Conservation (phyloP, 1,139 yeast genomes). For the Pichiaceae sp. region DNA sequence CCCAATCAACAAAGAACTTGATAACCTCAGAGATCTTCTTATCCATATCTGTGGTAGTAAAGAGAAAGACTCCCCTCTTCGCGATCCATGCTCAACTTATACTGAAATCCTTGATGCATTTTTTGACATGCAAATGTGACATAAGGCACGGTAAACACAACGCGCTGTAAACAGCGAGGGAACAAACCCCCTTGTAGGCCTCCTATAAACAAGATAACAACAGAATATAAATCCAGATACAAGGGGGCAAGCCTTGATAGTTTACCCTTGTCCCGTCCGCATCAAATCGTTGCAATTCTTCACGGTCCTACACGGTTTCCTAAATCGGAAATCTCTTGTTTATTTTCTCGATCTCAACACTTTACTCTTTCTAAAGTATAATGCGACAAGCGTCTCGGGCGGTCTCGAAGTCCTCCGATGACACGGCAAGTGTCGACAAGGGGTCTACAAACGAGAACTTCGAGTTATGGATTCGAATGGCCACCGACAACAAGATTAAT, state of each 20-base stretch:
- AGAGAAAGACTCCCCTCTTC: too few species aligned
- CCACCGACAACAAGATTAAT: conserved; percentile 63
- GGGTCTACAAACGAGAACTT: conserved; percentile 45
- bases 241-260: too few species aligned
- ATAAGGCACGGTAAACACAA: too few species aligned
- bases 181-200: too few species aligned
- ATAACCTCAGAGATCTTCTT: conserved; percentile 20
- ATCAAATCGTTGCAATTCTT: too few species aligned
- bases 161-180: too few species aligned
- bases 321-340: not conserved
- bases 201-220: too few species aligned
- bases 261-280: too few species aligned
- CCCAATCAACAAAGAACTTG: conserved; percentile 22
- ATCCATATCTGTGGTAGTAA: conserved; percentile 18
- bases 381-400: not conserved
- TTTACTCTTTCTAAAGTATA: not conserved
- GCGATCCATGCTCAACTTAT: too few species aligned
- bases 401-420: not conserved
- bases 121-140: conserved; percentile 9
- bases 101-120: conserved; percentile 5
- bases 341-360: not conserved
- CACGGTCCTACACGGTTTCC: not conserved
- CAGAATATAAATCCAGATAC: too few species aligned
- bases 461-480: conserved; percentile 88
- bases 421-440: conserved; percentile 2